A percentile compares a stretch with the other conserved stretches of the same genome.
Conservation (phyloP, 129 eudicot species). For the Kitagawia praeruptora region DNA sequence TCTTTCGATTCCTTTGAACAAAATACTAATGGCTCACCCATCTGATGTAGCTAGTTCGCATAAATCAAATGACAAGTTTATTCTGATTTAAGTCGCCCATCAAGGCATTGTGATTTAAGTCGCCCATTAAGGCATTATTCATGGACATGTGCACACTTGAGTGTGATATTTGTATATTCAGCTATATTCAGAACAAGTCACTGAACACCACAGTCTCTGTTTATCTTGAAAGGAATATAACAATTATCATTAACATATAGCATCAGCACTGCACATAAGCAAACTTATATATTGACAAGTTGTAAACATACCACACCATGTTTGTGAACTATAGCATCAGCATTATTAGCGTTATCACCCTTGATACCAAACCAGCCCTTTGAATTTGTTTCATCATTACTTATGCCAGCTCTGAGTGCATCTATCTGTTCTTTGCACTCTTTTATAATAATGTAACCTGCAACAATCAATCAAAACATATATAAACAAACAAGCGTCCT, state of each 20-base stretch:
- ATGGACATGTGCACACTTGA: neutral
- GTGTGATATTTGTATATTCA: neutral
- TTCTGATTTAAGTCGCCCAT: neutral
- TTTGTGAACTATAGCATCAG: constrained; percentile 83
- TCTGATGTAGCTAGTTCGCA: neutral
- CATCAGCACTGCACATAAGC: neutral
- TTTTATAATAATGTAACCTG: constrained; percentile 79
- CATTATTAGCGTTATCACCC: constrained; percentile 43
- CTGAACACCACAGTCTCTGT: neutral
- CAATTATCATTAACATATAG: neutral
- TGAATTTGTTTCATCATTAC: constrained; percentile 61
- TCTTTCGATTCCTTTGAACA: neutral
- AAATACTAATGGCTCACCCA: neutral
- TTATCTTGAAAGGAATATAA: neutral
- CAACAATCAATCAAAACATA: constrained; percentile 6
- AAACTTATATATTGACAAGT: neutral
- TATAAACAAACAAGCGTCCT: neutral
- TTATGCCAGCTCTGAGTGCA: constrained; percentile 61
- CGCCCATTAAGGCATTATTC: too few species aligned
- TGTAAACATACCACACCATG: constrained; percentile 81
- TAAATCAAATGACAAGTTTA: neutral
- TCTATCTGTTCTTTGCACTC: constrained; percentile 90
- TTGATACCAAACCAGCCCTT: constrained; percentile 83
- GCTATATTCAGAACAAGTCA: neutral
- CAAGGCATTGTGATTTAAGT: too few species aligned